Conservation (phyloP, 345 rosid species). For the Aquilaria malaccensis region DNA sequence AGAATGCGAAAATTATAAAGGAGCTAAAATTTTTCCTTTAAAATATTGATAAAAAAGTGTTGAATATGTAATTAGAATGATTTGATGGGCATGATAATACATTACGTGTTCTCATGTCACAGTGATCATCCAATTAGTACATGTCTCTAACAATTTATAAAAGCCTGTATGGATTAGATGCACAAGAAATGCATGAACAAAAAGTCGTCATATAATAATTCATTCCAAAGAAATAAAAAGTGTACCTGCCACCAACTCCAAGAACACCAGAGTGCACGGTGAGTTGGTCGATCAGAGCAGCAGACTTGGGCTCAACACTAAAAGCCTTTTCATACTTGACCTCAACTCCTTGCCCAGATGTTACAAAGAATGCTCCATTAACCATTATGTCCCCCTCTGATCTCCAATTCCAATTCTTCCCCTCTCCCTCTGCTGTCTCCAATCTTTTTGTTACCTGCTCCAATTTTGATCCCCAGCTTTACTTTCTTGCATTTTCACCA, state of each 20-base stretch:
- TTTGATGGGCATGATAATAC: constrained; percentile 15
- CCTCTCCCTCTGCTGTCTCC: constrained; percentile 53
- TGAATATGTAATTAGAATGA: no score
- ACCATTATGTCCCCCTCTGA: constrained; percentile 71
- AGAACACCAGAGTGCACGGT: constrained; percentile 66
- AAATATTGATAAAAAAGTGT: no score
- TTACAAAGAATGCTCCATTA: constrained; percentile 84
- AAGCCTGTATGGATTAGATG: constrained; percentile 24
- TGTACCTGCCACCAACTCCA: constrained; percentile 51
- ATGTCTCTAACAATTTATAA: constrained; percentile 9
- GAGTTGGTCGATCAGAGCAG: constrained; percentile 40
- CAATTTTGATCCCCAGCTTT: no score
- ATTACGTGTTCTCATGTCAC: neutral
- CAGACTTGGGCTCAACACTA: constrained; percentile 72
- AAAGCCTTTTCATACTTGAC: constrained; percentile 54
- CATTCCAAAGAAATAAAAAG: neutral
- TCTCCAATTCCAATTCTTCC: constrained; percentile 89
- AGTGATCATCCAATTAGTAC: constrained; percentile 22
- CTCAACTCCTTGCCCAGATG: constrained; percentile 57
- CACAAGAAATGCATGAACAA: constrained; percentile 25
- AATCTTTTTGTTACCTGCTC: constrained; percentile 82
- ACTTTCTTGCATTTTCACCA: neutral
- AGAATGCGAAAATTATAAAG: no score
- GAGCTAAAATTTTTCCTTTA: no score
- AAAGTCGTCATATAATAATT: constrained; percentile 11